phyloP scores from a whole-genome alignment of 768 basidiomycete genomes.

The Boletus bicolor region DNA sequence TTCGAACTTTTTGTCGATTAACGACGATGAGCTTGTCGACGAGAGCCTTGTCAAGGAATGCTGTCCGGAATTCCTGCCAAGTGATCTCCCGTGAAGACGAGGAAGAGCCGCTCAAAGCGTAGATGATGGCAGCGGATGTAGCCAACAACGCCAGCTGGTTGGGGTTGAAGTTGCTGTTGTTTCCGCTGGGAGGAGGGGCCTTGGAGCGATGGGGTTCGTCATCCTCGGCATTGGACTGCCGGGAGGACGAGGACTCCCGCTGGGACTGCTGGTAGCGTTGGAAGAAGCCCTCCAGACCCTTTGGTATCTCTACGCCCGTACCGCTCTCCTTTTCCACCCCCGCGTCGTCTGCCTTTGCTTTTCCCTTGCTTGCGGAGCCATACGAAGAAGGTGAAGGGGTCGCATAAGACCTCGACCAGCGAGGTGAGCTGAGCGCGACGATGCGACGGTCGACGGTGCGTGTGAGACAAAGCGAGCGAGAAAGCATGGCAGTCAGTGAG shows the following conservation, averaged over 20 bases:
- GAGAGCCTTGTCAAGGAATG: conserved; percentile 93
- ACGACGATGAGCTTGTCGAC: conserved; percentile 92
- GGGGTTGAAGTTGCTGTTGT: conserved; percentile 50
- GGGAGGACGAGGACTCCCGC: conserved; percentile 28
- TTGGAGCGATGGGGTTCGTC: conserved; percentile 37
- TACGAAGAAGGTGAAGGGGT: conserved; percentile 40
- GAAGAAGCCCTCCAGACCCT: conserved; percentile 77
- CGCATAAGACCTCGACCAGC: conserved; percentile 44
- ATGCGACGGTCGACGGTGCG: conserved; percentile 43
- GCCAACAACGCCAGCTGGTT: conserved; percentile 60
- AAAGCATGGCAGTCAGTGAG: conserved; percentile 45
- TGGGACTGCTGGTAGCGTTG: conserved; percentile 54
- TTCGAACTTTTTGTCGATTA: conserved; percentile 86
- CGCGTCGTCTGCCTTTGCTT: conserved; percentile 32
- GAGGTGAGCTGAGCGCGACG: conserved; percentile 31
- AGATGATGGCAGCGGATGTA: conserved; percentile 60
- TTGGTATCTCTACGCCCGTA: conserved; percentile 46
- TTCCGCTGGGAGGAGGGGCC: conserved; percentile 46
- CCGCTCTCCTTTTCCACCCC: conserved; percentile 33
- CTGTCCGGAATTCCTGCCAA: conserved; percentile 98
- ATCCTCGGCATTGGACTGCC: conserved; percentile 28
- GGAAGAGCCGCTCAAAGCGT: conserved; percentile 51
- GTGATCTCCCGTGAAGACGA: conserved; percentile 84
- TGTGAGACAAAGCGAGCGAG: conserved; percentile 56
- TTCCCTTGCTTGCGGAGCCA: conserved; percentile 28